A percentile compares a stretch with the other conserved stretches of the same genome.
Conservation (phyloP, 441 rosid genomes). For the Viola pubescens region DNA sequence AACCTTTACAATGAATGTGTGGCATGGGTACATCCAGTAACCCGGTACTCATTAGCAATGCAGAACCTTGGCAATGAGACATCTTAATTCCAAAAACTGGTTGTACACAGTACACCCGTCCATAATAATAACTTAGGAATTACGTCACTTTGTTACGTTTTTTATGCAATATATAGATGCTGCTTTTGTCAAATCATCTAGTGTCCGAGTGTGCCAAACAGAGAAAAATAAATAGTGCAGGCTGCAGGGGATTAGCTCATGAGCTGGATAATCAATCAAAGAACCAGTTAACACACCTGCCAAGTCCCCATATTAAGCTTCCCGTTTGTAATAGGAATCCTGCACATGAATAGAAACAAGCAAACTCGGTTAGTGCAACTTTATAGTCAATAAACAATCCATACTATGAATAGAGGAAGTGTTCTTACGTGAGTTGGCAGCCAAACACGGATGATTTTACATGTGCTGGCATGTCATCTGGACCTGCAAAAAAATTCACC, state of each 20-base stretch:
- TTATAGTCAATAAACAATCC: background rate
- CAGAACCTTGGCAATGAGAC: background rate
- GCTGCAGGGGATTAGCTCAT: background rate
- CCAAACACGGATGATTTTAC: slow-evolving; percentile 92
- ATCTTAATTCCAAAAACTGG: background rate
- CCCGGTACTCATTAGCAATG: background rate
- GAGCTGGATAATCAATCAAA: background rate
- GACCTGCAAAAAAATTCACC: slow-evolving; percentile 39
- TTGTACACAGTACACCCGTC: too few relatives aligned
- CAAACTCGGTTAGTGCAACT: background rate
- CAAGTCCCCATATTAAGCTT: slow-evolving; percentile 88
- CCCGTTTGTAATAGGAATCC: slow-evolving; percentile 82
- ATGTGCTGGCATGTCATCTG: slow-evolving; percentile 98
- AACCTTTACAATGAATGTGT: too few relatives aligned
- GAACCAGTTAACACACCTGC: slow-evolving; percentile 47
- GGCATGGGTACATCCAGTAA: background rate
- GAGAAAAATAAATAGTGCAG: background rate
- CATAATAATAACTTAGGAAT: too few relatives aligned
- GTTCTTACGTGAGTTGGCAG: slow-evolving; percentile 60
- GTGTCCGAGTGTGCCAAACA: background rate
- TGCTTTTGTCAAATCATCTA: too few relatives aligned
- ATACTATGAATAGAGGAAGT: slow-evolving; percentile 2
- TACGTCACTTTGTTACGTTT: too few relatives aligned
- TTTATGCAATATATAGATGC: too few relatives aligned
- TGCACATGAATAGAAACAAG: slow-evolving; percentile 25